Evolutionary conservation across 2,329 filamentous ascomycete species (phyloP), one percentile per base, ranked within the genome.

Genomic region (Chaetomiaceae sp.): DNA sequence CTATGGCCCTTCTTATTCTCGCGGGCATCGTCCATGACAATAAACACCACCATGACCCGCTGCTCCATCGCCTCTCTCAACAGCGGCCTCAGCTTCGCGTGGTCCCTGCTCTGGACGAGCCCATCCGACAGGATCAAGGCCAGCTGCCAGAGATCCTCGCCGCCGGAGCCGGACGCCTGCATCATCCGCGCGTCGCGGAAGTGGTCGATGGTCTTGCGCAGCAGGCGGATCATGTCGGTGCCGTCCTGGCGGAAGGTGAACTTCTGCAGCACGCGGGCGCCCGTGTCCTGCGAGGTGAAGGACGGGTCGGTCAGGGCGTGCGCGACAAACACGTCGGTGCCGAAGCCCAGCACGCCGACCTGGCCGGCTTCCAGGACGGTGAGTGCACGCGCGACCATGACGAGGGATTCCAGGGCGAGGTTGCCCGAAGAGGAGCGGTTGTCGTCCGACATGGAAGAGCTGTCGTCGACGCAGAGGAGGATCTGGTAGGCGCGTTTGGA

Each of bases 401-500:
- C 91, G 3, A 99, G 82, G 0, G 92, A 96, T 66, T 97, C 90
- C 67, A 99, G 90, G 0, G 94, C 94, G 4, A 99, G 80, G 16
- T 82, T 79, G 37, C 87, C 87, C 9, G 87, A 87, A 21, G 80
- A 83, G 1, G 77, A 54, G 8, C 48, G 40, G 48, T 57, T 56
- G 57, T 55, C 52, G 32, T 96, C 90, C 14, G 88, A 85, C 94
- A 99, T 99, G 55, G 85, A 90, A 69, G 88, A 89, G 64, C 87
- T 92, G 74, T 99, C 94, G 69, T 99, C 94, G 33, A 99, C 90
- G 34, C 94, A 95, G 45, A 99, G 86, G 75, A 99, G 84, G 69
- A 99, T 95, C 71, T 99, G 95, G 72, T 99, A 99, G 53, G 86
- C 87, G 36, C 95, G 87, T 73, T 97, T 97, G 33, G 86, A 92